Base-by-base conservation (phyloP, 2,329 filamentous ascomycete species). In the Tolypocladium ovalisporum region DNA sequence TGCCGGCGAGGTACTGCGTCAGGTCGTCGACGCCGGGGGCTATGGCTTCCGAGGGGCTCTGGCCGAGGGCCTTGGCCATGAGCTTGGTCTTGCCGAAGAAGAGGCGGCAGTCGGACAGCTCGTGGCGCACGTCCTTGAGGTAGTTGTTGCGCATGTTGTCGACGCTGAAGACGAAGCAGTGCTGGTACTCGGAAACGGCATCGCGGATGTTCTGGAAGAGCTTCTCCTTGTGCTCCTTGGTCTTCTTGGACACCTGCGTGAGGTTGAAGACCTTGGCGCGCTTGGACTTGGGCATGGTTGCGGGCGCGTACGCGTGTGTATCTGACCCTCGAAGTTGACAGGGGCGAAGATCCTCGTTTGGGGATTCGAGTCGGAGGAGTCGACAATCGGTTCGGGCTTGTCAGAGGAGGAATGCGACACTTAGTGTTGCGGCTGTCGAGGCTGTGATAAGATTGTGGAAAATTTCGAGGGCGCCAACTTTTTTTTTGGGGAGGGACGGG, bases 71-170 rank as follows among this genome's bases (percentile, higher is more conserved):
- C 76, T 94, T 93, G 66, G 89, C 86, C 91, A 97, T 97, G 73
- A 99, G 92, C 77, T 97, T 97, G 59, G 93, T 97, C 79, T 97
- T 99, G 76, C 93, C 94, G 75, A 97, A 97, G 84, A 97, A 97
- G 71, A 99, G 79, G 66, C 92, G 94, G 66, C 53, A 54, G 76
- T 97, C 91, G 54, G 80, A 80, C 65, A 97, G 86, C 67, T 96
- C 88, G 63, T 85, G 83, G 65, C 93, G 86, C 65, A 97, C 89
- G 67, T 90, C 85, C 78, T 97, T 96, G 68, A 97, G 78, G 74
- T 96, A 92, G 66, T 87, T 95, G 78, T 99, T 99, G 72, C 94
- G 90, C 90, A 96, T 96, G 79, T 97, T 97, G 71, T 96, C 89
- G 65, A 99, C 87, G 68, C 83, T 83, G 73, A 99, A 96, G 70